A percentile compares a stretch with the other conserved stretches of the same genome.
Evolutionary conservation across 306 rosid species (phyloP).

Genomic region (Coriaria nepalensis): DNA sequence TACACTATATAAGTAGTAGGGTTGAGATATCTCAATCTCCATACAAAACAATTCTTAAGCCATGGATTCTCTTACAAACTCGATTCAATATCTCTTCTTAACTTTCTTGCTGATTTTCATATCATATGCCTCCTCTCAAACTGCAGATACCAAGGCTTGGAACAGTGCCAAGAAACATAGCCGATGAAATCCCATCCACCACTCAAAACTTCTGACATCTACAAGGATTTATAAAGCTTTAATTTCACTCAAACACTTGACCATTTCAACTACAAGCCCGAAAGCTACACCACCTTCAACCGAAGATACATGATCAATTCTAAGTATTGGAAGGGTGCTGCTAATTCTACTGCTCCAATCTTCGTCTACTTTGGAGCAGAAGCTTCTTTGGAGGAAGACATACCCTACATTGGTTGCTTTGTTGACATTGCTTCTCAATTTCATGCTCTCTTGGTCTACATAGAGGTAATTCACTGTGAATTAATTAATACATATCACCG

Average conservation of each 20-base stretch:
- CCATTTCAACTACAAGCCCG: slow-evolving; percentile 41
- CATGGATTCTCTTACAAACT: too few relatives aligned
- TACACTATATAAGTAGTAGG: too few relatives aligned
- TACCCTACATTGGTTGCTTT: slow-evolving; percentile 11
- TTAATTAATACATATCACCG: too few relatives aligned
- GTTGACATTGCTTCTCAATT: slow-evolving; percentile 25
- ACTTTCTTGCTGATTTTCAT: background rate
- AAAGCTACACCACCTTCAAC: slow-evolving; percentile 29
- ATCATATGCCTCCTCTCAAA: background rate
- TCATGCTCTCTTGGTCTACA: slow-evolving; percentile 31
- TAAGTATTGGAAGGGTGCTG: slow-evolving; percentile 26
- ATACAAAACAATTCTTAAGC: too few relatives aligned
- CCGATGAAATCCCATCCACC: background rate
- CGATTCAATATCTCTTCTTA: too few relatives aligned
- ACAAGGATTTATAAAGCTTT: background rate
- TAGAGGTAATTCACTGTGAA: slow-evolving; percentile 25
- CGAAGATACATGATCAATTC: slow-evolving; percentile 31
- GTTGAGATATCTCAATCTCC: too few relatives aligned
- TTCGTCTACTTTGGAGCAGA: slow-evolving; percentile 43
- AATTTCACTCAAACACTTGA: slow-evolving; percentile 38
- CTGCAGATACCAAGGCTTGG: background rate
- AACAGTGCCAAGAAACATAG: background rate
- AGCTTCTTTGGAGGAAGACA: slow-evolving; percentile 11
- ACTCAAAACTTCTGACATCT: too few relatives aligned
- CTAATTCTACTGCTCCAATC: slow-evolving; percentile 29